Conservation (phyloP, 2,329 filamentous ascomycete genomes). For the Cladosporium cucumerinum region DNA sequence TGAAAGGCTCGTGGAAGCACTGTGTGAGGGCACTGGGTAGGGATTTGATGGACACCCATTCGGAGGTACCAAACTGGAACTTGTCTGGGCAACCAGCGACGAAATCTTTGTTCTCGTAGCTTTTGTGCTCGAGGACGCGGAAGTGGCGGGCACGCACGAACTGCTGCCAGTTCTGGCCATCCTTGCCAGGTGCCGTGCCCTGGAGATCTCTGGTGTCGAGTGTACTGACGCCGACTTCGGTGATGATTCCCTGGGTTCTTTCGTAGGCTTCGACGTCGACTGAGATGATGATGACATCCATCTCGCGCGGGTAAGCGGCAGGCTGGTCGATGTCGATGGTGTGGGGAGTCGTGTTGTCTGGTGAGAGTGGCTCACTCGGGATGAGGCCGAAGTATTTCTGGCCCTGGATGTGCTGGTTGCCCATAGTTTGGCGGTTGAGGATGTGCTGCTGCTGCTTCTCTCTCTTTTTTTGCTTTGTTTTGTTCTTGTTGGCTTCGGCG, state of each 20-base stretch:
- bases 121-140: conserved; percentile 61
- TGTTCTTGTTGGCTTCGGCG: conserved; percentile 50
- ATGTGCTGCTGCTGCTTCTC: conserved; percentile 42
- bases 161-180: conserved; percentile 64
- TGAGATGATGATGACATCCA: conserved; percentile 66
- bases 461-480: conserved; percentile 45
- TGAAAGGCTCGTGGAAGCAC: conserved; percentile 59
- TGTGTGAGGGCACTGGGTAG: conserved; percentile 47
- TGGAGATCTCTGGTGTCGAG: conserved; percentile 66
- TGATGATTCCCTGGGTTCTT: conserved; percentile 61
- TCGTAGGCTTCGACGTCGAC: conserved; percentile 86
- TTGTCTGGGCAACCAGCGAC: conserved; percentile 68
- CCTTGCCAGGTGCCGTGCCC: conserved; percentile 56
- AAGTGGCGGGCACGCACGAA: conserved; percentile 71
- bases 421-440: conserved; percentile 51
- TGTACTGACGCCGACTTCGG: conserved; percentile 80
- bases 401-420: conserved; percentile 57
- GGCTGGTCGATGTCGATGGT: conserved; percentile 37
- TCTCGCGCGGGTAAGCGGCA: conserved; percentile 48
- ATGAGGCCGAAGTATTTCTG: conserved; percentile 71
- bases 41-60: conserved; percentile 49
- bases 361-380: conserved; percentile 22
- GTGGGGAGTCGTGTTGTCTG: conserved; percentile 19
- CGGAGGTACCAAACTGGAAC: conserved; percentile 69
- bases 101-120: conserved; percentile 65